phyloP scores from a whole-genome alignment of 2,329 filamentous ascomycete species.

The Pyricularia pennisetigena region DNA sequence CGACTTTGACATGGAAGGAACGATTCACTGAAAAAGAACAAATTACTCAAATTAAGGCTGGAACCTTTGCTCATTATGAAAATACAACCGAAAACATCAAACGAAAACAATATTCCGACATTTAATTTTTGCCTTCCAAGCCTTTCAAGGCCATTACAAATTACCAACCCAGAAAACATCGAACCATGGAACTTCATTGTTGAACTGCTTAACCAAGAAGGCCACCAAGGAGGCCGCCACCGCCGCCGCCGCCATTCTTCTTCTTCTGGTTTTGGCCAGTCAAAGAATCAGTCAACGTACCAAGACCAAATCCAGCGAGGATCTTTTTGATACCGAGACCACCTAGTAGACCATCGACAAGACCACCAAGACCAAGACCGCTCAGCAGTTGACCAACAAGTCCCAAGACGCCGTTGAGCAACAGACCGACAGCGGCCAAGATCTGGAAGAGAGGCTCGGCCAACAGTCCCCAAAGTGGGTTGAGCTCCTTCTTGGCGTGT shows the following conservation, averaged over 20 bases:
- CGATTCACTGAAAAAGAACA: too few relatives aligned
- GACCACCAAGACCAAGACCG: slow-evolving; percentile 70
- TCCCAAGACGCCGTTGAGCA: slow-evolving; percentile 74
- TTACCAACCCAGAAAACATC: neutral
- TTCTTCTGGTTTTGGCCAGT: slow-evolving; percentile 35
- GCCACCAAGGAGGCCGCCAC: neutral
- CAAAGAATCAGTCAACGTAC: slow-evolving; percentile 29
- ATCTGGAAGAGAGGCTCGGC: slow-evolving; percentile 88
- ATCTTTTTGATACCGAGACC: slow-evolving; percentile 68
- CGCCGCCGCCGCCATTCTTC: slow-evolving; percentile 16
- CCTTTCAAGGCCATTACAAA: neutral
- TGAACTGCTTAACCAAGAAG: neutral
- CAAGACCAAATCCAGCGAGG: slow-evolving; percentile 62
- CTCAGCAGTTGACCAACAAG: slow-evolving; percentile 74
- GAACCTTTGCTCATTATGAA: too few relatives aligned
- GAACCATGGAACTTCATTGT: neutral
- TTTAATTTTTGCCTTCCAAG: neutral
- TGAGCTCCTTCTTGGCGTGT: slow-evolving; percentile 88
- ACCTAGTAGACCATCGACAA: slow-evolving; percentile 71
- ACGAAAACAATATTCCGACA: neutral
- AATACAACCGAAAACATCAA: neutral
- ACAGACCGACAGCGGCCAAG: slow-evolving; percentile 74
- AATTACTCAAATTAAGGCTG: too few relatives aligned
- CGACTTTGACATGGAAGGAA: too few relatives aligned
- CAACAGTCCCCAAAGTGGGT: slow-evolving; percentile 76